phyloP scores from a whole-genome alignment of 257 asterid species.

The Galeopsis tetrahit region DNA sequence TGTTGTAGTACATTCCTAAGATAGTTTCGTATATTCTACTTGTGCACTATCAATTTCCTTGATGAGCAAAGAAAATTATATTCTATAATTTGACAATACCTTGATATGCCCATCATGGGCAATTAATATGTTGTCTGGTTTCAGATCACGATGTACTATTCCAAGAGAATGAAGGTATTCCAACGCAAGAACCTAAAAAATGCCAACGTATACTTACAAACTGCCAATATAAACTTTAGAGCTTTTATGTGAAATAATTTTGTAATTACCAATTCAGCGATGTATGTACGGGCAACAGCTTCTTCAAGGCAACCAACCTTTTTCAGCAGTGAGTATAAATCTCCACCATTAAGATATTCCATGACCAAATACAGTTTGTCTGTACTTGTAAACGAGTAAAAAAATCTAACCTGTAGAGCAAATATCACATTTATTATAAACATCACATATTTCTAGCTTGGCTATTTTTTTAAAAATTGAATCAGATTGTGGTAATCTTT shows the following conservation, averaged over 20 bases:
- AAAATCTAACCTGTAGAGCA: slow-evolving; percentile 81
- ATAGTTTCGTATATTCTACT: slow-evolving; percentile 12
- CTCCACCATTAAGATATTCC: slow-evolving; percentile 99
- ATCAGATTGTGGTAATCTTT: slow-evolving; percentile 1
- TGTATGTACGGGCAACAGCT: slow-evolving; percentile 77
- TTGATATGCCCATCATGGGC: slow-evolving; percentile 98
- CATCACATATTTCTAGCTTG: slow-evolving; percentile 27
- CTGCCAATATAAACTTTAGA: slow-evolving; percentile 28
- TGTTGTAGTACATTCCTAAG: background rate
- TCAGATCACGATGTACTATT: slow-evolving; percentile 94
- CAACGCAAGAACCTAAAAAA: slow-evolving; percentile 87
- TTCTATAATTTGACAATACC: slow-evolving; percentile 48
- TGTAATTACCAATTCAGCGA: slow-evolving; percentile 83
- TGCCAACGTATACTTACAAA: slow-evolving; percentile 35
- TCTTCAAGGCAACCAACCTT: slow-evolving; percentile 89
- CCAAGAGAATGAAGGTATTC: slow-evolving; percentile 97
- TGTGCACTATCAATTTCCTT: slow-evolving; percentile 19
- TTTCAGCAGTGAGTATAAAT: slow-evolving; percentile 80
- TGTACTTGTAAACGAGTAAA: slow-evolving; percentile 90
- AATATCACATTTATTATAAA: slow-evolving; percentile 28
- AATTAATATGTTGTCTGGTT: slow-evolving; percentile 92
- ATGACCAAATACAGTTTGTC: slow-evolving; percentile 94
- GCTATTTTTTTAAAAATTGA: background rate
- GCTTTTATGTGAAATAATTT: slow-evolving; percentile 21
- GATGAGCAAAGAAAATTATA: slow-evolving; percentile 18